Conservation (phyloP, 768 basidiomycete species). For the Mrakia frigida region DNA sequence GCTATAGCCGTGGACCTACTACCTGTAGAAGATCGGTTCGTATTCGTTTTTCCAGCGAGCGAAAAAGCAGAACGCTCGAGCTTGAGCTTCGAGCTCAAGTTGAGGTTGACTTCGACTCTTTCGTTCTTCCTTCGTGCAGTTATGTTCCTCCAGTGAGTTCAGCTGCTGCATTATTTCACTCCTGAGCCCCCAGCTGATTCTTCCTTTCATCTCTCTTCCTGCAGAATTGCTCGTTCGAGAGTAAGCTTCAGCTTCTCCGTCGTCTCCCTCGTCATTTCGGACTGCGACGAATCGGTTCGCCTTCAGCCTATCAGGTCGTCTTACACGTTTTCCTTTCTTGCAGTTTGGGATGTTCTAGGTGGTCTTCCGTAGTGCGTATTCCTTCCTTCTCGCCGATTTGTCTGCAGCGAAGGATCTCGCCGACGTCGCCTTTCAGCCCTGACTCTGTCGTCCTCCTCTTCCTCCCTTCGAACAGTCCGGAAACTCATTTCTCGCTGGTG, state of each 20-base stretch:
- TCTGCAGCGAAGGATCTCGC: neutral
- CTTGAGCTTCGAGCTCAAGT: neutral
- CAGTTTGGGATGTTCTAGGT: neutral
- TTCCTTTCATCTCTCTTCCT: neutral
- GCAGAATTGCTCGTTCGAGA: constrained; percentile 2
- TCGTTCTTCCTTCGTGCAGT: neutral
- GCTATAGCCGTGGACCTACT: neutral
- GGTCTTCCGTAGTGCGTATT: neutral
- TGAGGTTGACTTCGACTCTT: neutral
- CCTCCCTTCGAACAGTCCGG: neutral
- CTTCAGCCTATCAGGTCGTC: neutral
- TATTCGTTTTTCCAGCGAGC: neutral
- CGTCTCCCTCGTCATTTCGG: no score
- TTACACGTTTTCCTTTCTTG: neutral
- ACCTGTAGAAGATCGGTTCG: neutral
- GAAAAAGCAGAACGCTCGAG: neutral
- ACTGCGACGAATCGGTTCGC: neutral
- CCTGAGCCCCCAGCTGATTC: neutral
- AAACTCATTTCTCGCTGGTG: neutral
- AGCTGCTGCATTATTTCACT: no score
- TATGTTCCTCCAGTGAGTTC: neutral
- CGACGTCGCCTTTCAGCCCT: neutral
- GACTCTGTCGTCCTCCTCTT: neutral
- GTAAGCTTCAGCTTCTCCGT: neutral
- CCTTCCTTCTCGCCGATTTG: neutral